Conservation (phyloP, 1,284 basidiomycete species). For the Athelia sp. region DNA sequence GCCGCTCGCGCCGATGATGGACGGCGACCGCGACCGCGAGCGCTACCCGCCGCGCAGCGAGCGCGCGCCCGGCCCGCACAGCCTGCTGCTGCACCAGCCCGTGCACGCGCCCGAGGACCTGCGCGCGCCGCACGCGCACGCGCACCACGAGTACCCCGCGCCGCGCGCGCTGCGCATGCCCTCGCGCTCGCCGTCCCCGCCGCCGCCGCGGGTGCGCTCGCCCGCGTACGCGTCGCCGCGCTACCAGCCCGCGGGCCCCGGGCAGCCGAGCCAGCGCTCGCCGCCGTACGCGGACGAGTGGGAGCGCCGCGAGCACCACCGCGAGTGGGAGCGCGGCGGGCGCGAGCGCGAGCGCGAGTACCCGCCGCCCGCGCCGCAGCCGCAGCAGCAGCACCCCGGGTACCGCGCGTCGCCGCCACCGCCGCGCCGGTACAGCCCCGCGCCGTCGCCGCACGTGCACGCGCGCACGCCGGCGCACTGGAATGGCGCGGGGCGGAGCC, state of each 20-base stretch:
- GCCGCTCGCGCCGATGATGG: slow-evolving; percentile 75
- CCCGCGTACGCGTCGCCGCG: slow-evolving; percentile 19
- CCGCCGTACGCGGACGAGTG: slow-evolving; percentile 45
- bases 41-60: slow-evolving; percentile 33
- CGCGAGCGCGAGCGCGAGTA: slow-evolving; percentile 43
- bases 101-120: slow-evolving; percentile 40
- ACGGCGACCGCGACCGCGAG: slow-evolving; percentile 66
- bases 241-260: slow-evolving; percentile 46
- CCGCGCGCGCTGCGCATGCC: slow-evolving; percentile 43
- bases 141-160: slow-evolving; percentile 23
- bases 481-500: too few species aligned
- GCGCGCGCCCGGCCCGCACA: slow-evolving; percentile 45
- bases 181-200: slow-evolving; percentile 27
- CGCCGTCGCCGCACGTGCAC: slow-evolving; percentile 24
- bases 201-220: slow-evolving; percentile 42
- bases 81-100: slow-evolving; percentile 62
- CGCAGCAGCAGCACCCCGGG: slow-evolving; percentile 25
- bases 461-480: slow-evolving; percentile 8
- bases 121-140: too few species aligned
- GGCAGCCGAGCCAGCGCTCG: slow-evolving; percentile 41
- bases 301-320: slow-evolving; percentile 46
- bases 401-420: slow-evolving; percentile 24
- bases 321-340: slow-evolving; percentile 34
- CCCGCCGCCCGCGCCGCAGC: slow-evolving; percentile 24
- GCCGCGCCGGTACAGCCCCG: slow-evolving; percentile 31